Conservation (phyloP, 106 monocot species). For the Gastrodia elata region DNA sequence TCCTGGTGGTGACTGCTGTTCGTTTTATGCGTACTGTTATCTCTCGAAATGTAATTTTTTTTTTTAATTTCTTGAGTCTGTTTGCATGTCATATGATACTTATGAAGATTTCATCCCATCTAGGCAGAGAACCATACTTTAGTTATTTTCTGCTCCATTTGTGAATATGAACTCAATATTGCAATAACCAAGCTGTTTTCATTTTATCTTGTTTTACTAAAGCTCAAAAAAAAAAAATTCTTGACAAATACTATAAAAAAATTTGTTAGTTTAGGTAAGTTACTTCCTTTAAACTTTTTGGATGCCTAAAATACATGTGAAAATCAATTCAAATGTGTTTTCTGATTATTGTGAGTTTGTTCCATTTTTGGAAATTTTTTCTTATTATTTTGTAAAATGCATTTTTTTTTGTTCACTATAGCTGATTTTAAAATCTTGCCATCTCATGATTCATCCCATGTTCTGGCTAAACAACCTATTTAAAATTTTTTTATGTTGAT, state of each 20-base stretch:
- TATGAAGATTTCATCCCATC: background rate
- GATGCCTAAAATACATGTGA: no score
- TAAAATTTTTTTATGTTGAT: background rate
- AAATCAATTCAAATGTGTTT: no score
- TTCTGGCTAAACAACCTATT: background rate
- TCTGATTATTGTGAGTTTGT: background rate
- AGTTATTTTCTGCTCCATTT: no score
- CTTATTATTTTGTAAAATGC: background rate
- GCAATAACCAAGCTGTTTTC: no score
- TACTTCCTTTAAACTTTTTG: no score
- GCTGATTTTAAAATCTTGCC: background rate
- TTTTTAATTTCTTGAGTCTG: background rate
- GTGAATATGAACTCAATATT: no score
- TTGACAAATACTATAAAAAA: no score
- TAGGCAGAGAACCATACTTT: background rate
- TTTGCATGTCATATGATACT: background rate
- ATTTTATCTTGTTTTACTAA: no score
- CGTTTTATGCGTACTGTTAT: conserved; percentile 83
- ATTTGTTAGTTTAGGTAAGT: no score
- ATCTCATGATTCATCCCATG: background rate
- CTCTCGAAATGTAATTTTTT: conserved; percentile 73
- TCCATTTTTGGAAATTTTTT: background rate
- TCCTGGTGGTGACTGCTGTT: conserved; percentile 81
- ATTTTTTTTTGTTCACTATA: background rate
- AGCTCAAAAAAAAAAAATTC: no score